These are phyloP conservation scores for Fusarium caatingaense DNA, from an alignment of 2,329 filamentous ascomycete species.

Conservation along the genomic window DNA sequence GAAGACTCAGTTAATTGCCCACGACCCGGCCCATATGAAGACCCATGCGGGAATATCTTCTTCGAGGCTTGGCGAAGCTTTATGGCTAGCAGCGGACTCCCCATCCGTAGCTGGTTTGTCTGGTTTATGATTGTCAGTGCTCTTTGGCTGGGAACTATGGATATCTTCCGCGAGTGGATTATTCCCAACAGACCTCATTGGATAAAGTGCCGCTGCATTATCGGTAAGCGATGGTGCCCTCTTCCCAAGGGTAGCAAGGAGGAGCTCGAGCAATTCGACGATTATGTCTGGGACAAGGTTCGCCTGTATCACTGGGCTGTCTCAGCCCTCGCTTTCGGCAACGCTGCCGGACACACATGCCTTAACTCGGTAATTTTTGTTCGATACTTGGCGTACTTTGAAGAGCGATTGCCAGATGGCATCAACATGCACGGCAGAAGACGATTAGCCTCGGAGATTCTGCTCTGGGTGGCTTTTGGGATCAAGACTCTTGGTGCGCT, in stretches of 20 bases:
- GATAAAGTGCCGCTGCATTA: slow-evolving; percentile 44
- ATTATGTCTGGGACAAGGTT: slow-evolving; percentile 44
- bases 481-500: slow-evolving; percentile 31
- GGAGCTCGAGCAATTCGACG: slow-evolving; percentile 44
- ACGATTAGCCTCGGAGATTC: slow-evolving; percentile 22
- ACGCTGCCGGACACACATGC: slow-evolving; percentile 34
- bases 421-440: slow-evolving; percentile 40
- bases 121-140: slow-evolving; percentile 32
- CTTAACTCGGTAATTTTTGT: slow-evolving; percentile 36
- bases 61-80: slow-evolving; percentile 45
- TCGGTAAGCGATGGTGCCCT: slow-evolving; percentile 44
- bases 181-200: slow-evolving; percentile 45
- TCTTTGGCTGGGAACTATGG: slow-evolving; percentile 22
- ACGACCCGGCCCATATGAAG: slow-evolving; percentile 24
- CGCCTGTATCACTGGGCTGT: slow-evolving; percentile 43
- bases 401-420: slow-evolving; percentile 40
- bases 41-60: slow-evolving; percentile 43
- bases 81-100: slow-evolving; percentile 25
- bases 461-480: slow-evolving; percentile 41
- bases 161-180: slow-evolving; percentile 40
- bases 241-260: slow-evolving; percentile 43
- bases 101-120: slow-evolving; percentile 28
- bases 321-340: slow-evolving; percentile 32
- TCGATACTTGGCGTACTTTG: slow-evolving; percentile 32
- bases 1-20: slow-evolving; percentile 41